phyloP scores from a whole-genome alignment of 371 early-diverging fungal genomes.

The Rhizopus arrhizus region DNA sequence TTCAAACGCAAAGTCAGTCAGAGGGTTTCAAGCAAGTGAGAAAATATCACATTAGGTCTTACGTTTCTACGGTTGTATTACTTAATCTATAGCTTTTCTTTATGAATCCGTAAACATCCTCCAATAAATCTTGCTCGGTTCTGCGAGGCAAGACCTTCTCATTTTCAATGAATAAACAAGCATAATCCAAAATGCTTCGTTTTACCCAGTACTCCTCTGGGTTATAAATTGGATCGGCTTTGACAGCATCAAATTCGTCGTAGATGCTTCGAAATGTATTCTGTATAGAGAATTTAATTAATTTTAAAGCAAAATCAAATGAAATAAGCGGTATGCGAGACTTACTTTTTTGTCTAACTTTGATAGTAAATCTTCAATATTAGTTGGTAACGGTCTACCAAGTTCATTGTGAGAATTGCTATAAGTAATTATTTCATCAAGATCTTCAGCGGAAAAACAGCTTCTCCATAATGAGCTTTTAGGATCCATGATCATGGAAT shows the following conservation, averaged over 20 bases:
- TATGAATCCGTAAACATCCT: slow-evolving; percentile 24
- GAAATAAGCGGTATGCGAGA: slow-evolving; percentile 19
- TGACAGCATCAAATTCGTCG: slow-evolving; percentile 19
- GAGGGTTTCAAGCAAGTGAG: slow-evolving; percentile 15
- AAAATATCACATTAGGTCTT: slow-evolving; percentile 23
- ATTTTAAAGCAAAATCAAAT: slow-evolving; percentile 21
- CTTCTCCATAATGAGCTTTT: slow-evolving; percentile 17
- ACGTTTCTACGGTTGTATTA: slow-evolving; percentile 17
- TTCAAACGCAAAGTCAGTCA: slow-evolving; percentile 18
- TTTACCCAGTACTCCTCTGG: slow-evolving; percentile 23
- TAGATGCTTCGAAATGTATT: slow-evolving; percentile 20
- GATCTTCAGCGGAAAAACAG: slow-evolving; percentile 20
- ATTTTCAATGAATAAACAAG: slow-evolving; percentile 18
- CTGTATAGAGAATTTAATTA: slow-evolving; percentile 20
- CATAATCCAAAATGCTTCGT: slow-evolving; percentile 21
- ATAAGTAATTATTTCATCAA: slow-evolving; percentile 21
- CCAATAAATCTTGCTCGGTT: slow-evolving; percentile 21
- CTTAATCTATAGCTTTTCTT: slow-evolving; percentile 21
- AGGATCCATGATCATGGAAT: slow-evolving; percentile 21
- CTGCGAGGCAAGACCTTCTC: slow-evolving; percentile 13
- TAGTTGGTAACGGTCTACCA: slow-evolving; percentile 19
- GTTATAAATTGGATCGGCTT: slow-evolving; percentile 19
- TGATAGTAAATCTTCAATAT: slow-evolving; percentile 19
- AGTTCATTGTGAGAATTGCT: slow-evolving; percentile 21
- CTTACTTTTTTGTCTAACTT: slow-evolving; percentile 21